Base-by-base conservation (phyloP, 176 grass and related monocot genomes). In the Raddia guianensis region DNA sequence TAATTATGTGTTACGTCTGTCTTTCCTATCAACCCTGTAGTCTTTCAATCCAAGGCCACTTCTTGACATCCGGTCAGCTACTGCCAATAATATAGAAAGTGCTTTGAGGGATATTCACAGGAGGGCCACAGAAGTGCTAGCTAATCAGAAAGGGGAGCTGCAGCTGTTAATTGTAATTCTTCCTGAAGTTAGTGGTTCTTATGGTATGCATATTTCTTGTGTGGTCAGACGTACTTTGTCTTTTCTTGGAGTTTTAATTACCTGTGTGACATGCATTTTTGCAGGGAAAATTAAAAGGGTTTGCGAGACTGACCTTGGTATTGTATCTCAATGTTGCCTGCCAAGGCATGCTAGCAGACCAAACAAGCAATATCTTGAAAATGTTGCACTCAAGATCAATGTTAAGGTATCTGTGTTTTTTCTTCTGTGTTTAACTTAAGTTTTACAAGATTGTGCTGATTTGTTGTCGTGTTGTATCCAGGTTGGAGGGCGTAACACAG, bases 301-400 rank as follows among this genome's bases (percentile, higher is more conserved):
- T 19, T 97, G 91, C 12, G 93, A 93, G 70, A 93, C 93, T 20
- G 90, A 93, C 55, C 84, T 97, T 52, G 93, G 88, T 2, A 89
- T 97, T 48, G 74, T 97, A 46, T 93, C 94, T n/a, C 94, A 97
- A 12, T 97, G 94, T 74, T 97, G 90, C 51, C 67, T 80, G 49
- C 83, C 88, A 50, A 93, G 9, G 68, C 80, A 93, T 78, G 84
- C 83, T 72, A 59, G 66, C 48, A 88, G 85, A 53, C 86, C 76
- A n/a, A 91, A 89, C 80, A 91, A 77, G 40, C 91, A 91, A 83
- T 97, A 97, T 84, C 43, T 93, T 35, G 91, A 91, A 79, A 97
- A 97, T 85, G 76, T 94, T 65, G 82, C 95, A 45, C 79, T 94
- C 3, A 97, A 97, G 85, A 92, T 94, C 65, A 97, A 97, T 74